Conservation (phyloP, 148 eudicot genomes). For the Polygonum maritimum region DNA sequence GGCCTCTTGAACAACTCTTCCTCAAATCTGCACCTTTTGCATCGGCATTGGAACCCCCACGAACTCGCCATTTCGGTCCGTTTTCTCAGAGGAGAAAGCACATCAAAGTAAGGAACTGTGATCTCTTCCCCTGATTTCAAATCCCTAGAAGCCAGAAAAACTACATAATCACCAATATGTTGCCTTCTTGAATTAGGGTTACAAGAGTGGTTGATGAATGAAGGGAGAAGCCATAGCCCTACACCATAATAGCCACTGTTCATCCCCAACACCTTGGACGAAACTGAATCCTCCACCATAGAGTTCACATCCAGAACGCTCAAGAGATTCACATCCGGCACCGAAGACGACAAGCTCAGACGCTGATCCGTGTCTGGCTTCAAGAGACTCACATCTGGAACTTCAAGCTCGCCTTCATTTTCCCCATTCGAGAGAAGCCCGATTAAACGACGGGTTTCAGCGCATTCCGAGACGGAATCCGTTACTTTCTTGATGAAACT, state of each 20-base stretch:
- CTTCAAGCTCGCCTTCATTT: constrained; percentile 45
- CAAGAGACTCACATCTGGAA: constrained; percentile 45
- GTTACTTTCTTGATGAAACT: constrained; percentile 59
- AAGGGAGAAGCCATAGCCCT: constrained; percentile 73
- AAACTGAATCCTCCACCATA: constrained; percentile 55
- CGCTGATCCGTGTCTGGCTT: constrained; percentile 36
- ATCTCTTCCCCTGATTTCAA: constrained; percentile 80
- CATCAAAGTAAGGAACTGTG: constrained; percentile 70
- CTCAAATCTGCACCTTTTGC: constrained; percentile 71
- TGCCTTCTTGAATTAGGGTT: constrained; percentile 60
- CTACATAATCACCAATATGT: constrained; percentile 68
- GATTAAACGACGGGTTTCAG: constrained; percentile 36
- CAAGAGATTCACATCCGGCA: constrained; percentile 16
- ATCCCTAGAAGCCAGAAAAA: constrained; percentile 62
- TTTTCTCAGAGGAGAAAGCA: constrained; percentile 37
- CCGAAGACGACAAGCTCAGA: background rate
- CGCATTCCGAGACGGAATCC: constrained; percentile 43
- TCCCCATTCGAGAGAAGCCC: constrained; percentile 54
- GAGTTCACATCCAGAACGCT: constrained; percentile 78
- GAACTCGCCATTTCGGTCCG: constrained; percentile 49
- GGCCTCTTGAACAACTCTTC: constrained; percentile 34
- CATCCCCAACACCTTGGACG: constrained; percentile 61
- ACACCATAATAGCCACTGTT: constrained; percentile 64
- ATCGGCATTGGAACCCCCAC: constrained; percentile 69
- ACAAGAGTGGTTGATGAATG: constrained; percentile 82